These are phyloP conservation scores for Termitomyces sp. DNA, from an alignment of 1,284 basidiomycete species.

Conservation along the genomic window DNA sequence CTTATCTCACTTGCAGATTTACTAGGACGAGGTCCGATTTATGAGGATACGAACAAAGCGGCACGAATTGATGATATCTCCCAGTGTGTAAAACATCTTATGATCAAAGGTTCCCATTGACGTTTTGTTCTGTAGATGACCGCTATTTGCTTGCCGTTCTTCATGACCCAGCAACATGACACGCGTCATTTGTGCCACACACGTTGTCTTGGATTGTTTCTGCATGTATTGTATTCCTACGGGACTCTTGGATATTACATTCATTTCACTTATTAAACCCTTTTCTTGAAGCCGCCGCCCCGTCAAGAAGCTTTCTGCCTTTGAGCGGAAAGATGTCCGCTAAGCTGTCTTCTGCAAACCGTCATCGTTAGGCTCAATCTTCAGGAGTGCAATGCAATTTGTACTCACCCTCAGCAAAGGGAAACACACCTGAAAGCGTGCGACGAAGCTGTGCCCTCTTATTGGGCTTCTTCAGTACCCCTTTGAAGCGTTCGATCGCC, in stretches of 20 bases:
- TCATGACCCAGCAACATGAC: constrained; percentile 50
- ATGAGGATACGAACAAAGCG: constrained; percentile 87
- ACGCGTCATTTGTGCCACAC: background rate
- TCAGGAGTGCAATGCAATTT: background rate
- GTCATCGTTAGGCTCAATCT: background rate
- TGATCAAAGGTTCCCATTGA: background rate
- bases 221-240: constrained; percentile 10
- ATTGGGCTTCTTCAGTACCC: background rate
- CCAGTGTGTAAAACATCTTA: constrained; percentile 47
- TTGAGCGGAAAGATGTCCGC: background rate
- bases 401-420: background rate
- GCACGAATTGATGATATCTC: constrained; percentile 93
- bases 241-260: constrained; percentile 11
- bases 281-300: background rate
- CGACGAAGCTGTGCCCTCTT: background rate
- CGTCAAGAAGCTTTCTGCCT: background rate
- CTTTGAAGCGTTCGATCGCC: background rate
- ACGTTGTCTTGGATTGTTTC: background rate
- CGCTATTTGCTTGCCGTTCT: constrained; percentile 16
- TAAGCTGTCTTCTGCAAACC: background rate
- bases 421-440: background rate
- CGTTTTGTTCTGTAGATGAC: constrained; percentile 3
- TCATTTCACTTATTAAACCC: background rate
- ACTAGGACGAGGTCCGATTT: constrained; percentile 81
- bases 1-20: constrained; percentile 23